Evolutionary conservation across 139 green algal genomes (phyloP).

Genomic region (Picochlorum sp.): DNA sequence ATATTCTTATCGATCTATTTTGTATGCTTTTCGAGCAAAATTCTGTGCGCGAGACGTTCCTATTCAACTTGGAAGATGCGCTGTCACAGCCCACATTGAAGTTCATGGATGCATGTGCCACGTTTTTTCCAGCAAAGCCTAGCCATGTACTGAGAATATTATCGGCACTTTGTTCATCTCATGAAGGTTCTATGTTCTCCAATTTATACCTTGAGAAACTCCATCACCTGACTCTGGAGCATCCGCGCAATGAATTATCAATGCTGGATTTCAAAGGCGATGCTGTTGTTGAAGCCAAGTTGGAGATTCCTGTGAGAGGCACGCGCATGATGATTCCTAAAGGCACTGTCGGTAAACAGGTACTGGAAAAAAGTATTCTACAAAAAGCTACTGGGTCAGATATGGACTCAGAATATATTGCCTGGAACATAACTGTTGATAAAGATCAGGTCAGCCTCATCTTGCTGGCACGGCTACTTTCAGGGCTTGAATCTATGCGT

Average conservation of each 20-base stretch:
- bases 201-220: conserved; percentile 40
- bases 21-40: background rate
- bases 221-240: conserved; percentile 28
- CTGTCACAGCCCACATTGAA: conserved; percentile 34
- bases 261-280: too few species aligned
- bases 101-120: conserved; percentile 32
- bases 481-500: too few species aligned
- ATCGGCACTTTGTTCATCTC: conserved; percentile 20
- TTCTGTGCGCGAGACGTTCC: background rate
- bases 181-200: conserved; percentile 16
- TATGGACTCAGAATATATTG: too few species aligned
- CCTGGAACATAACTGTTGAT: too few species aligned
- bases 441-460: too few species aligned
- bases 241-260: background rate
- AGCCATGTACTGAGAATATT: conserved; percentile 41
- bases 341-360: too few species aligned
- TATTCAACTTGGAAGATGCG: background rate
- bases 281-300: too few species aligned
- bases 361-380: too few species aligned
- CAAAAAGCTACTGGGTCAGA: too few species aligned
- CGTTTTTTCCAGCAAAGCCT: conserved; percentile 45
- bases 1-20: background rate
- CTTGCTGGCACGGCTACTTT: too few species aligned
- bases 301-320: too few species aligned
- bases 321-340: too few species aligned